phyloP scores from a whole-genome alignment of 768 basidiomycete species.

The Mycena latifolia region DNA sequence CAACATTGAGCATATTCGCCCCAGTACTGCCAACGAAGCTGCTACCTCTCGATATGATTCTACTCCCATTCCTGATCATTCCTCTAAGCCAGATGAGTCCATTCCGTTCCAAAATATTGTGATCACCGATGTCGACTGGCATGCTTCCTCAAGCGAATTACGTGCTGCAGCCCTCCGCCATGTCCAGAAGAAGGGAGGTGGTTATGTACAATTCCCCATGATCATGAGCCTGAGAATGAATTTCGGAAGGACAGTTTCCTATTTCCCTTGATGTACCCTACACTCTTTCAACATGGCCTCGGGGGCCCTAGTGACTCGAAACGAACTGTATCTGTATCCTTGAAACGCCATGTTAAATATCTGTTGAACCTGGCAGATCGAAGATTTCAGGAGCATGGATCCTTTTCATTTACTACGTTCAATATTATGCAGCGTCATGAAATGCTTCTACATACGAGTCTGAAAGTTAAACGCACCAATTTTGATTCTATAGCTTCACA shows the following conservation, averaged over 20 bases:
- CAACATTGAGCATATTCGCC: neutral
- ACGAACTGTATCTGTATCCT: neutral
- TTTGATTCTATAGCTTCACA: neutral
- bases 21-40: no score
- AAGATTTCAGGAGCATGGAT: neutral
- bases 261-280: constrained; percentile 43
- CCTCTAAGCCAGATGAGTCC: neutral
- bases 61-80: no score
- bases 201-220: constrained; percentile 25
- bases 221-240: constrained; percentile 34
- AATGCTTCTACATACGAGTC: neutral
- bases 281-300: constrained; percentile 42
- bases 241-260: constrained; percentile 35
- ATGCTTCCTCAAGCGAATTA: constrained; percentile 9
- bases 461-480: neutral
- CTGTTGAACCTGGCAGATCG: neutral
- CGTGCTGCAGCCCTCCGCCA: constrained; percentile 40
- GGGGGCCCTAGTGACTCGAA: constrained; percentile 29
- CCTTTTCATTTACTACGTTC: neutral
- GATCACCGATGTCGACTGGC: constrained; percentile 39
- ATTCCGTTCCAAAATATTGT: constrained; percentile 22
- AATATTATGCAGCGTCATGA: constrained; percentile 2
- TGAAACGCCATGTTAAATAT: constrained; percentile 2
- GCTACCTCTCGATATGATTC: no score
- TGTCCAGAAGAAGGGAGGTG: constrained; percentile 31